Evolutionary conservation across 345 rosid species (phyloP).

Genomic region (Brassica nigra): DNA sequence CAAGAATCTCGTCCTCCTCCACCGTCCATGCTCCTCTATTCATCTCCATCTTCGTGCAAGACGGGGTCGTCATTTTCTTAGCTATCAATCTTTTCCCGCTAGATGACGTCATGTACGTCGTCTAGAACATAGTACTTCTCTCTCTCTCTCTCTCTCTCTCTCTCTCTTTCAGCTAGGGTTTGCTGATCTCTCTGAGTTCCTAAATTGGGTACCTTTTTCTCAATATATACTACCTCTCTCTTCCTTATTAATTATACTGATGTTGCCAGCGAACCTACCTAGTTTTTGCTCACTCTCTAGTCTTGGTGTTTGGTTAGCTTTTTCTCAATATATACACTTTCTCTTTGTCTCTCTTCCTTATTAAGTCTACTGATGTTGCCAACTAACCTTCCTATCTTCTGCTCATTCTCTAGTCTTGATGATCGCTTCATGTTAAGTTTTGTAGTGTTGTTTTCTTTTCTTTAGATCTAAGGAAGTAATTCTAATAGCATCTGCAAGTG

Average conservation of each 20-base stretch:
- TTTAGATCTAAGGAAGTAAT: no score
- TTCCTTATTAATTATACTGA: no score
- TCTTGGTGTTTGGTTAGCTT: no score
- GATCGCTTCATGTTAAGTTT: neutral
- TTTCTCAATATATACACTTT: no score
- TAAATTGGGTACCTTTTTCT: slow-evolving; percentile 12
- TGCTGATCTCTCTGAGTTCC: slow-evolving; percentile 32
- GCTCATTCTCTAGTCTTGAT: slow-evolving; percentile 18
- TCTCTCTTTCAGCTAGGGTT: slow-evolving; percentile 28
- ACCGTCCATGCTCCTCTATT: slow-evolving; percentile 93
- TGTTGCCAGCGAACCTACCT: no score
- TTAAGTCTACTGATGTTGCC: slow-evolving; percentile 35
- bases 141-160: neutral
- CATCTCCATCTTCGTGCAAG: slow-evolving; percentile 70
- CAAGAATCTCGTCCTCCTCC: slow-evolving; percentile 73
- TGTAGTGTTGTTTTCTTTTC: no score
- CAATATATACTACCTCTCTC: neutral
- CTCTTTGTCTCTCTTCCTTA: neutral
- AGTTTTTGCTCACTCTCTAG: no score
- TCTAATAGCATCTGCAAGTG: no score
- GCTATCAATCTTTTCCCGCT: neutral
- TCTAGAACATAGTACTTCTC: neutral
- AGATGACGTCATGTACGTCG: slow-evolving; percentile 23
- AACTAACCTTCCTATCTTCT: slow-evolving; percentile 33
- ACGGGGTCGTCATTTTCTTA: slow-evolving; percentile 48